Base-by-base conservation (phyloP, 1,284 basidiomycete genomes). In the Moniliella sp. region DNA sequence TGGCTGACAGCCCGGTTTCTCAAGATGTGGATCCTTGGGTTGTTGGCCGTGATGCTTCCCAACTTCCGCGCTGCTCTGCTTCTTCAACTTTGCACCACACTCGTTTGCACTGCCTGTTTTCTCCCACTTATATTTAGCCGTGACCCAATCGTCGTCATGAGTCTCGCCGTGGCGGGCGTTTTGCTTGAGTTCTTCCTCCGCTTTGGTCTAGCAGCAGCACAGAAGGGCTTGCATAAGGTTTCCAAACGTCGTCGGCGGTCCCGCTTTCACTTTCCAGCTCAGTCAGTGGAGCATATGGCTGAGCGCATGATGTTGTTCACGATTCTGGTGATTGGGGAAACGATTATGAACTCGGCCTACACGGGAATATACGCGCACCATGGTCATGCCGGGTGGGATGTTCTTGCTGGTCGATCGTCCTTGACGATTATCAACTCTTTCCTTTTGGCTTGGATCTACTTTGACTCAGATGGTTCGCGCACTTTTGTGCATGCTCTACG, bases 401-500 rank as follows among this genome's bases (percentile, higher is more conserved):
- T n/a, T n/a, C n/a, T n/a, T n/a, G n/a, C n/a, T 27, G 50, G 48
- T 2, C 43, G 50, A 1, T 39, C 48, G 3, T 37, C 52, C 1
- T 28, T 60, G 4, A 40, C 43, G 1, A 44, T 61, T 25, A 31
- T 39, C n/a, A 45, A 51, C 25, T 36, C 50, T 10, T 58, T 57
- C 30, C 25, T 45, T 5, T 31, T 61, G 8, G 53, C 47, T 23
- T 61, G 57, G 57, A 36, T 52, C 27, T 47, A 39, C 33, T 39
- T 39, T 29, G 42, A 47, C 29, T 27, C 40, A 0, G 57, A 59
- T 31, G 41, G 38, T 14, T 46, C 42, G 3, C 36, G 59, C 3
- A 48, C 46, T 4, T 61, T 48, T 36, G 43, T 55, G 15, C 59
- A 61, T 25, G 58, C 56, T 0, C 40, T 61, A 2, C 40, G 54